These are phyloP conservation scores for Harringtonia aguacate DNA, from an alignment of 2,329 filamentous ascomycete genomes.

Conservation along the genomic window DNA sequence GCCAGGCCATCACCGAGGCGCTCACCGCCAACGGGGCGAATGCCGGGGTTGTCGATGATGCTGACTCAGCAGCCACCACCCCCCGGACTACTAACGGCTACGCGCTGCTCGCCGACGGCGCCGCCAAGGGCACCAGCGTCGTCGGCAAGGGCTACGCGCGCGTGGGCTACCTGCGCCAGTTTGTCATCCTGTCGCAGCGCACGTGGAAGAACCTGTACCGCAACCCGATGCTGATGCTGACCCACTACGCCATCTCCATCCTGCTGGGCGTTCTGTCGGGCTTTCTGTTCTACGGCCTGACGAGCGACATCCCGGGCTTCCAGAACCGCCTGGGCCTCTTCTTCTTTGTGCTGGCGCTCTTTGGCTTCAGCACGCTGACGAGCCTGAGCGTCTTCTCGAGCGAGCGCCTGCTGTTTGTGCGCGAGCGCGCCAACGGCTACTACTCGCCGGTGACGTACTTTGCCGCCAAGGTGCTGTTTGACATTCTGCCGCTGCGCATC, in stretches of 20 bases:
- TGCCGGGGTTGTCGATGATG: conserved; percentile 31
- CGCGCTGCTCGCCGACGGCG: conserved; percentile 19
- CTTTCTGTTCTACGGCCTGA: conserved; percentile 91
- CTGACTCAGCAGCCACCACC: neutral
- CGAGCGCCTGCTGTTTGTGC: conserved; percentile 81
- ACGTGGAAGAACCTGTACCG: conserved; percentile 98
- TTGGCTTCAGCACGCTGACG: conserved; percentile 93
- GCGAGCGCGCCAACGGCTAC: conserved; percentile 93
- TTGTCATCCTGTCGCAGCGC: conserved; percentile 75
- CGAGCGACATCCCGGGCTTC: conserved; percentile 93
- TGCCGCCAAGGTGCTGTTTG: conserved; percentile 91
- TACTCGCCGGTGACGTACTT: conserved; percentile 94
- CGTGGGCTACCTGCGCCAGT: conserved; percentile 70
- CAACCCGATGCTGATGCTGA: conserved; percentile 96
- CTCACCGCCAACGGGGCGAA: conserved; percentile 56
- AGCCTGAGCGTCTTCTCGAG: conserved; percentile 88
- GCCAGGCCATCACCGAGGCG: conserved; percentile 53
- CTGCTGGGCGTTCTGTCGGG: conserved; percentile 87
- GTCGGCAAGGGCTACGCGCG: conserved; percentile 75
- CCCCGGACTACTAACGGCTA: conserved; percentile 2
- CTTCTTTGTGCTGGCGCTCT: conserved; percentile 92
- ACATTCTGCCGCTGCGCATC: conserved; percentile 87
- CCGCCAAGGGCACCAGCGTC: conserved; percentile 39
- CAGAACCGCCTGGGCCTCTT: conserved; percentile 95
- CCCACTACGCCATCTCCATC: conserved; percentile 95